These are phyloP conservation scores for Sclerotinia borealis DNA, from an alignment of 2,329 filamentous ascomycete genomes.

Conservation along the genomic window DNA sequence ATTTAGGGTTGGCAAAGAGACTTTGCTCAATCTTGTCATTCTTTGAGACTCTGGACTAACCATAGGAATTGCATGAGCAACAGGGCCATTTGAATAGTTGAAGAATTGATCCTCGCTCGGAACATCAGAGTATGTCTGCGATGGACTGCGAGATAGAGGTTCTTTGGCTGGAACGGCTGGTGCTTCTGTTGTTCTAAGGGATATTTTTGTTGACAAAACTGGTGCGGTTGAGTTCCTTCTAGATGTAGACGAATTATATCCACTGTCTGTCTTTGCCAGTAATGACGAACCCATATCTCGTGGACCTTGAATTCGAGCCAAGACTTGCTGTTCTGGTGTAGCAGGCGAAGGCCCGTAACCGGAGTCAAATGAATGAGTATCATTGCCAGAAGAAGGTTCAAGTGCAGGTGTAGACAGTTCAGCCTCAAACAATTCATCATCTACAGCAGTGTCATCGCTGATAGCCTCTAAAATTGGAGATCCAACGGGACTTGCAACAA, in stretches of 20 bases:
- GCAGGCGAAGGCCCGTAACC: constrained; percentile 17
- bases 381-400: constrained; percentile 8
- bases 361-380: constrained; percentile 25
- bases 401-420: constrained; percentile 22
- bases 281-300: constrained; percentile 31
- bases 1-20: neutral
- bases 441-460: constrained; percentile 43
- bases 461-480: constrained; percentile 39
- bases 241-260: constrained; percentile 56
- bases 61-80: constrained; percentile 7
- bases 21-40: neutral
- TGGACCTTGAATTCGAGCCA: constrained; percentile 8
- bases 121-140: neutral
- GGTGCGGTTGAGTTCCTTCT: constrained; percentile 18
- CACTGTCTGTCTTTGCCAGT: constrained; percentile 53
- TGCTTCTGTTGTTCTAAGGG: neutral
- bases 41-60: neutral
- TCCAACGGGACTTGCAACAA: constrained; percentile 29
- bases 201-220: constrained; percentile 15
- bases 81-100: neutral
- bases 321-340: neutral
- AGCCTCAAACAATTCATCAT: constrained; percentile 42
- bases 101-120: neutral
- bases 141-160: constrained; percentile 6
- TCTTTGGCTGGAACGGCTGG: constrained; percentile 20